Evolutionary conservation across 1,139 yeast species (phyloP), one percentile per base, ranked within the genome.

Genomic region (Diutina sp.): DNA sequence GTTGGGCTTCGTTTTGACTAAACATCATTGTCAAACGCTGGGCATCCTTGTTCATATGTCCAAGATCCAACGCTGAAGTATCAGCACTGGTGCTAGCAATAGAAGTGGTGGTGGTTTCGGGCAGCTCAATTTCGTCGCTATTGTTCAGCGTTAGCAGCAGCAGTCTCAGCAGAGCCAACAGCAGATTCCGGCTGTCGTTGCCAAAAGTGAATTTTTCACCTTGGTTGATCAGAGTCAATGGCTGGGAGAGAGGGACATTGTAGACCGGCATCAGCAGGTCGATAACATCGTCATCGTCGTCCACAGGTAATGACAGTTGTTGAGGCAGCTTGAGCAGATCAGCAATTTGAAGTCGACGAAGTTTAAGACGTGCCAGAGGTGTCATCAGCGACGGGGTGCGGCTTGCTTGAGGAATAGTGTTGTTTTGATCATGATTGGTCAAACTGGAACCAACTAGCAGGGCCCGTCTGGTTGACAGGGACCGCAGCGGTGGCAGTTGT

Each of bases 201-300:
- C 53, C 53, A 8, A 50, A 50, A 11, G 53, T 50, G 32, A 50
- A 50, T 38, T 50, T 50, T 30, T 50, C 53, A 8, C 53, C 53
- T 8, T 50, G 44, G 28, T n/a, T 32, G 28, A 50, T 50, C 53
- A 50, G 53, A 5, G 45, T 30, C 44, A 50, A 32, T 16, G 53
- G 53, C 16, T 50, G 53, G 18, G 53, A 50, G 16, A 50, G 45
- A n/a, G 53, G 53, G 14, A 50, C 53, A 12, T 50, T n/a, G 21
- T 50, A 32, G 2, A 50, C 53, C 11, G 41, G 41, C n/a, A 50
- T 18, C 44, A 30, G 53, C 21, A 12, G 28, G 14, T 50, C 53
- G n/a, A 50, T 50, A 1, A 16, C 14, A 21, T 50, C 53, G 29
- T 50, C 53, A n/a, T 50, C 53, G n/a, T n/a, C 21, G 38, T 48